Conservation (phyloP, 331 rosid genomes). For the Spiraea crenata region DNA sequence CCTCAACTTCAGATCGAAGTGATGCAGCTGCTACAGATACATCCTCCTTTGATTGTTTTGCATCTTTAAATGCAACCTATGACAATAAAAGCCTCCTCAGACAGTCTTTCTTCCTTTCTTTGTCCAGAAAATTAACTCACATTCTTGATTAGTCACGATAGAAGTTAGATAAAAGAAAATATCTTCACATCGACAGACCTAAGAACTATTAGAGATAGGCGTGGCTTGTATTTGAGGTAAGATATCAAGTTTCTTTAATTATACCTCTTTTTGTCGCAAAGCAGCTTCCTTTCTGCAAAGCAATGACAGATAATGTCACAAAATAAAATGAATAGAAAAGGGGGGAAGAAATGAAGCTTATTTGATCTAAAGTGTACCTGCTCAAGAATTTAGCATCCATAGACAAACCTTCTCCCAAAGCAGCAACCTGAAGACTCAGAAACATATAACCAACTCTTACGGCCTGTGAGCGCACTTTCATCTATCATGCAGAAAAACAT, state of each 20-base stretch:
- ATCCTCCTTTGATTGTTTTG: conserved; percentile 65
- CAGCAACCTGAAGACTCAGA: conserved; percentile 66
- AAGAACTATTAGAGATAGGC: background rate
- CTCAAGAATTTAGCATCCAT: conserved; percentile 98
- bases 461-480: background rate
- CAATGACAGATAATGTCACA: conserved; percentile 22
- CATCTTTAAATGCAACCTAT: conserved; percentile 86
- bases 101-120: background rate
- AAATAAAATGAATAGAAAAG: conserved; percentile 22
- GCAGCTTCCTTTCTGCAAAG: conserved; percentile 90
- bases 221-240: background rate
- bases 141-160: background rate
- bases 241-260: conserved; percentile 27
- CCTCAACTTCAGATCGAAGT: conserved; percentile 62
- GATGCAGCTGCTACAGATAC: conserved; percentile 59
- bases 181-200: background rate
- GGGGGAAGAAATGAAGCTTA: conserved; percentile 22
- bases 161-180: background rate
- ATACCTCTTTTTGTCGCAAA: conserved; percentile 87
- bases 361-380: conserved; percentile 58
- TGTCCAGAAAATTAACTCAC: background rate
- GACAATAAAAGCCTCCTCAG: conserved; percentile 22
- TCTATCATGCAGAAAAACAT: background rate
- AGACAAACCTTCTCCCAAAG: conserved; percentile 91
- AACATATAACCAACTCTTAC: conserved; percentile 23